Conservation (phyloP, 2,329 filamentous ascomycete species). For the Curvularia eragrostidis region DNA sequence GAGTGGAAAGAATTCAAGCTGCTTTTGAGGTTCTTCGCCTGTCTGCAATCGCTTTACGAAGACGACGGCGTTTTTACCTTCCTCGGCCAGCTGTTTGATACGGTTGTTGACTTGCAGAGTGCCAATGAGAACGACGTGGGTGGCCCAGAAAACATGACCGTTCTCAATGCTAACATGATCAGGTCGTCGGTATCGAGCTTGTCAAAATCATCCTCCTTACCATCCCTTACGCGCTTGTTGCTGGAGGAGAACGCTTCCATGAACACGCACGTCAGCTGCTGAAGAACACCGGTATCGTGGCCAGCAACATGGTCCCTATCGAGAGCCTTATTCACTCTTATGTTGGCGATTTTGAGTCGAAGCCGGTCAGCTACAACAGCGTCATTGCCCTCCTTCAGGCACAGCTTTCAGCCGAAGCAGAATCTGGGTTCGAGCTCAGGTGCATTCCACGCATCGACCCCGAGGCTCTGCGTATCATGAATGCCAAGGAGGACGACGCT, state of each 20-base stretch:
- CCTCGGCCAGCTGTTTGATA: slow-evolving; percentile 86
- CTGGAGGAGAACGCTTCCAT: slow-evolving; percentile 54
- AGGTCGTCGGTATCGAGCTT: slow-evolving; percentile 76
- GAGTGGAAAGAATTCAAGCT: slow-evolving; percentile 93
- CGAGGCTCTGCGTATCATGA: slow-evolving; percentile 60
- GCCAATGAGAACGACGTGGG: slow-evolving; percentile 90
- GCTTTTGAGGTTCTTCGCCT: slow-evolving; percentile 85
- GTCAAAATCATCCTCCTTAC: slow-evolving; percentile 97
- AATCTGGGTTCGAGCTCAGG: slow-evolving; percentile 74
- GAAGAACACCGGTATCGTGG: slow-evolving; percentile 94
- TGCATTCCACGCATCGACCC: slow-evolving; percentile 64
- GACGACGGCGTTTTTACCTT: slow-evolving; percentile 85
- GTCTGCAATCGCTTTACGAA: slow-evolving; percentile 78
- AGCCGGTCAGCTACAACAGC: slow-evolving; percentile 70
- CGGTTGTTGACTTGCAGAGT: slow-evolving; percentile 92
- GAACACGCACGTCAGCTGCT: slow-evolving; percentile 78
- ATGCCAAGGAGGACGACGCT: slow-evolving; percentile 60
- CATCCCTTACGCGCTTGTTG: slow-evolving; percentile 79
- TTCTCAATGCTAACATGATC: slow-evolving; percentile 15
- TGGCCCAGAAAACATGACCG: slow-evolving; percentile 25
- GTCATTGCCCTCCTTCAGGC: slow-evolving; percentile 82
- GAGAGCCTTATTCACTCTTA: slow-evolving; percentile 89
- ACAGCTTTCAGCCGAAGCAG: slow-evolving; percentile 80
- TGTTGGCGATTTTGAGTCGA: slow-evolving; percentile 66
- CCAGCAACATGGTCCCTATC: slow-evolving; percentile 82